Evolutionary conservation across 2,329 filamentous ascomycete genomes (phyloP).

Genomic region (Trichoderma semiorbis): DNA sequence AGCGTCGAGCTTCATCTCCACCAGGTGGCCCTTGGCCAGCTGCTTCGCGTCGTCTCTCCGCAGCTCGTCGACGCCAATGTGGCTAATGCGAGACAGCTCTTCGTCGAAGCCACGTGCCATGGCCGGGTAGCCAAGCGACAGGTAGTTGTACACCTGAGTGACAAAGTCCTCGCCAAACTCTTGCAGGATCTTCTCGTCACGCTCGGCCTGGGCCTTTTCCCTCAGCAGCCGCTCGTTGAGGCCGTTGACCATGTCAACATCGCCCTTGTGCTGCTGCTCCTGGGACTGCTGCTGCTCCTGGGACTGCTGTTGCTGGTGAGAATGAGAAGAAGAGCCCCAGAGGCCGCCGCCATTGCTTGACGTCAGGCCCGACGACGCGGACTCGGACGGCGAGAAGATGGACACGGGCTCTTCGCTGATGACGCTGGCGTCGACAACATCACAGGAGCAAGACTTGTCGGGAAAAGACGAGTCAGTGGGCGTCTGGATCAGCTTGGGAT

Average conservation of each 20-base stretch:
- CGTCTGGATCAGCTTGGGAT: constrained; percentile 49
- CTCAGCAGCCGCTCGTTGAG: constrained; percentile 47
- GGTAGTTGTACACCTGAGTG: constrained; percentile 95
- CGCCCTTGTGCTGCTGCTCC: constrained; percentile 38
- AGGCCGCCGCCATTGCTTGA: constrained; percentile 17
- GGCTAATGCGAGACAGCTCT: constrained; percentile 78
- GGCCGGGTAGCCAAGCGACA: constrained; percentile 87
- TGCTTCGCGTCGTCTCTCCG: constrained; percentile 63
- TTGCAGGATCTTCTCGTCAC: constrained; percentile 50
- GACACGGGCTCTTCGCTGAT: constrained; percentile 41
- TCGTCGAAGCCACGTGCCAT: constrained; percentile 79
- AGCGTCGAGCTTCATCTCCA: constrained; percentile 47
- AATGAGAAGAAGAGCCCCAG: constrained; percentile 18
- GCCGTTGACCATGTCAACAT: constrained; percentile 47
- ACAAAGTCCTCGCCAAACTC: constrained; percentile 85
- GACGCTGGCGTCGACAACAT: constrained; percentile 39
- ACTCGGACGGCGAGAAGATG: constrained; percentile 24
- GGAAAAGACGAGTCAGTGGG: constrained; percentile 42
- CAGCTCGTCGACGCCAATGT: constrained; percentile 65
- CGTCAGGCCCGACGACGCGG: constrained; percentile 21
- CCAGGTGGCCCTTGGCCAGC: constrained; percentile 70
- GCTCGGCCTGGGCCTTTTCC: constrained; percentile 49
- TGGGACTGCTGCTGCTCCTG: constrained; percentile 29
- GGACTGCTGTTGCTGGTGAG: background rate
- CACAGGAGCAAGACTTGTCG: constrained; percentile 38